Percentiles rank a stretch among this genome's conserved stretches.
phyloP scores from a whole-genome alignment of 768 basidiomycete species.

The Kwoniella dendrophila region DNA sequence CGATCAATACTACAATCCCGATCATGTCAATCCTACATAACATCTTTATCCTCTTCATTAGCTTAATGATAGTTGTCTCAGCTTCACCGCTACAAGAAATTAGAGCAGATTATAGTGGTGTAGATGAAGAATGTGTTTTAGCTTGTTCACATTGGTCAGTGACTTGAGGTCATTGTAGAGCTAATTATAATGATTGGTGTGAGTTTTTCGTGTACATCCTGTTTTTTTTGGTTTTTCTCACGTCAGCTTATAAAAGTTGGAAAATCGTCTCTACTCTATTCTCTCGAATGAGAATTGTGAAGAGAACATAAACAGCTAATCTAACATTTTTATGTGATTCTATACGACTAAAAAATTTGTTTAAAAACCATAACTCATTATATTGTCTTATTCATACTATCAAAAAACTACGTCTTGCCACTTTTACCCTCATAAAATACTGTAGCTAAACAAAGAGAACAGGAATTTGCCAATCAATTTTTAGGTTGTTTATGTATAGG shows the following conservation, averaged over 20 bases:
- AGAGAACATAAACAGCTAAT: neutral
- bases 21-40: too few relatives aligned
- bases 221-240: too few relatives aligned
- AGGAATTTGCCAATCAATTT: constrained; percentile 35
- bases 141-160: constrained; percentile 43
- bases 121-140: constrained; percentile 30
- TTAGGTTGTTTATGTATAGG: constrained; percentile 37
- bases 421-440: neutral
- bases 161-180: constrained; percentile 34
- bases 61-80: neutral
- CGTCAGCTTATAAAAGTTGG: constrained; percentile 4
- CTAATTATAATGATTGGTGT: constrained; percentile 29
- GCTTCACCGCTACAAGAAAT: neutral
- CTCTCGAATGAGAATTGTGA: neutral
- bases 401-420: neutral
- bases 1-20: too few relatives aligned
- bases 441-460: constrained; percentile 26
- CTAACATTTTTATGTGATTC: too few relatives aligned
- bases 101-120: constrained; percentile 8
- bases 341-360: too few relatives aligned
- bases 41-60: neutral
- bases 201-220: constrained; percentile 23
- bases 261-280: neutral
- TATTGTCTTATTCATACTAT: neutral
- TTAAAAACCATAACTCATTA: too few relatives aligned